Percentiles rank a stretch among this genome's conserved stretches.
Conservation (phyloP, 805 yeast genomes). For the Wickerhamomyces pijperi region DNA sequence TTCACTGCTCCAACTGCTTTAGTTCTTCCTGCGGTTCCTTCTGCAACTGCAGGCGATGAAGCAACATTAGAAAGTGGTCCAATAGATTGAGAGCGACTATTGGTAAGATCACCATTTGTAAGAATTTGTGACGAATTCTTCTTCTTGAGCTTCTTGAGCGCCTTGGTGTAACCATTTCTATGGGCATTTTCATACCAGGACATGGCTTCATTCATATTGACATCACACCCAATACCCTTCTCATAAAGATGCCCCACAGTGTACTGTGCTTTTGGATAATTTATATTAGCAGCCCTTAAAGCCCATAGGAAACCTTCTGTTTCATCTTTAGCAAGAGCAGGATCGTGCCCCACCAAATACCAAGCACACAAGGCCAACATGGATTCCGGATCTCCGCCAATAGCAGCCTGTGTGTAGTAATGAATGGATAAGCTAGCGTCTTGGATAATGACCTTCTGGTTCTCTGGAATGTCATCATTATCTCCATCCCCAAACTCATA, state of each 20-base stretch:
- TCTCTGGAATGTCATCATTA: constrained; percentile 70
- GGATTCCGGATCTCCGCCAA: constrained; percentile 76
- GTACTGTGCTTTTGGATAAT: constrained; percentile 73
- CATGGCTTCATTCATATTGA: constrained; percentile 44
- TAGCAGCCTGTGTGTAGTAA: constrained; percentile 85
- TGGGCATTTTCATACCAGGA: constrained; percentile 74
- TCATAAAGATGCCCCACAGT: constrained; percentile 78
- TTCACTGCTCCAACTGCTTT: too few species aligned
- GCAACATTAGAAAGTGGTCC: too few species aligned
- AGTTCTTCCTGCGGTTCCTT: too few species aligned
- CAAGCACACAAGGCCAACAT: constrained; percentile 95
- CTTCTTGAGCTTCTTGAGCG: constrained; percentile 12
- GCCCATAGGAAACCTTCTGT: constrained; percentile 95
- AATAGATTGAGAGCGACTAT: too few species aligned
- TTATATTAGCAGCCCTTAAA: constrained; percentile 64
- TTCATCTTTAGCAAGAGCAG: constrained; percentile 67
- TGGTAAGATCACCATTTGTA: too few species aligned
- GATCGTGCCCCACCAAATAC: constrained; percentile 87
- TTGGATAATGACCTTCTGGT: constrained; percentile 44
- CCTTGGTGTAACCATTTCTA: constrained; percentile 36
- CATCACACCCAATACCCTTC: constrained; percentile 76
- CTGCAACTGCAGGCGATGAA: too few species aligned
- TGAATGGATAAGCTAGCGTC: constrained; percentile 82
- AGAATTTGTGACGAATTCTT: background rate
- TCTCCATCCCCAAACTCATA: constrained; percentile 68